Conservation (phyloP, 2,329 filamentous ascomycete genomes). For the Sporothrix pallida region DNA sequence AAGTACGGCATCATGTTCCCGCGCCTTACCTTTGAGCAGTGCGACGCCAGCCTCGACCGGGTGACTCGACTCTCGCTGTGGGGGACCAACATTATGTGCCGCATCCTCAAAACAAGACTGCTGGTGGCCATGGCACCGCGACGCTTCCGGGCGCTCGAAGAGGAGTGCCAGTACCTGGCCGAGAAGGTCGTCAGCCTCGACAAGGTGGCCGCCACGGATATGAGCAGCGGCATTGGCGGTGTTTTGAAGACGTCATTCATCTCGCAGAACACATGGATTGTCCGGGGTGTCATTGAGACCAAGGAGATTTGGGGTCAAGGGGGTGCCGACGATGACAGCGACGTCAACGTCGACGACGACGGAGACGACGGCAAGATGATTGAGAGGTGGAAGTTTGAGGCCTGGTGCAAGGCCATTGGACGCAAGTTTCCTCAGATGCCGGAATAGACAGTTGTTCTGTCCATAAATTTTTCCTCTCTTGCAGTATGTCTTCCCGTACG, state of each 20-base stretch:
- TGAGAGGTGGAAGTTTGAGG: constrained; percentile 25
- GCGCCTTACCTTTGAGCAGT: background rate
- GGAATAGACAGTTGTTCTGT: too few relatives aligned
- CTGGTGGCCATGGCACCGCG: constrained; percentile 19
- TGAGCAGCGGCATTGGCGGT: background rate
- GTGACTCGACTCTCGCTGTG: constrained; percentile 19
- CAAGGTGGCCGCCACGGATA: background rate
- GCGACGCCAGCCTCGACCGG: background rate
- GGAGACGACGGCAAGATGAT: constrained; percentile 3
- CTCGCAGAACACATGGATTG: constrained; percentile 23
- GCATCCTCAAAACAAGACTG: constrained; percentile 18
- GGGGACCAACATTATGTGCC: constrained; percentile 24
- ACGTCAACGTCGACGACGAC: background rate
- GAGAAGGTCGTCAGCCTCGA: background rate
- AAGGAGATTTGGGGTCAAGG: background rate
- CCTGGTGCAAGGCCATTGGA: constrained; percentile 23
- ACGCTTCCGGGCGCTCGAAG: background rate
- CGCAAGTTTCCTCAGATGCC: background rate
- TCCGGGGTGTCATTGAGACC: background rate
- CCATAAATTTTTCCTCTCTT: background rate
- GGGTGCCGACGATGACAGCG: background rate
- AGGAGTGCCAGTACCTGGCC: constrained; percentile 17
- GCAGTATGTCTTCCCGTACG: background rate
- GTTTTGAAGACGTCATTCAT: constrained; percentile 1
- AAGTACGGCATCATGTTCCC: constrained; percentile 16